Base-by-base conservation (phyloP, 1,284 basidiomycete species). In the Coniophora puteana region DNA sequence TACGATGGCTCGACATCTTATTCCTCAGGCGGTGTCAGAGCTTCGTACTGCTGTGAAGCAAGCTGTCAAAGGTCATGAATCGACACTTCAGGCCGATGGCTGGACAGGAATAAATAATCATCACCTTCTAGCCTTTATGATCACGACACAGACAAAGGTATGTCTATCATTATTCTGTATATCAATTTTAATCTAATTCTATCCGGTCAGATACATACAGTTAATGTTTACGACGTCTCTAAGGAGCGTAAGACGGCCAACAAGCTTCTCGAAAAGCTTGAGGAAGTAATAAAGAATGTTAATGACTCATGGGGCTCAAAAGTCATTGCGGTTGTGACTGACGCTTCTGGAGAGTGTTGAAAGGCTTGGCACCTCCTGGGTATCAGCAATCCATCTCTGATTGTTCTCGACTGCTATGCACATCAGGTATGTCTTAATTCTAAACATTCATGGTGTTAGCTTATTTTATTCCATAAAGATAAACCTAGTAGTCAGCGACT, bases 21-120 rank as follows among this genome's bases (percentile, higher is more conserved):
- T 61, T 24, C 58, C 48, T 3, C 24, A n/a, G 5, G 33, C 40
- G 5, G 39, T 53, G 11, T 20, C 29, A 6, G 27, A 38, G 14
- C 34, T 47, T 32, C 45, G 44, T 3, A 22, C 7, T 4, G 17
- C 8, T 8, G 45, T 39, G 13, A 47, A 44, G 24, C 28, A 7
- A 1, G 22, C 10, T 12, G 28, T 36, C 13, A 38, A 34, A 11
- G 56, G 52, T 2, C 24, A 46, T 3, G 17, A 42, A n/a, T 47
- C 18, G 23, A 44, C 54, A 6, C 17, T 61, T 10, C 52, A 60
- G 37, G 44, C 36, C 16, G 57, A 63, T 52, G 62, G 61, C 7
- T 66, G 59, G 58, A 58, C 58, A 3, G 61, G 57, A 5, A n/a
- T 49, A 5, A 63, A 66, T 40, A 18, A 46, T n/a, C 54, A 55